Evolutionary conservation across 2,329 filamentous ascomycete genomes (phyloP).

Genomic region (Trichoderma guizhouense): DNA sequence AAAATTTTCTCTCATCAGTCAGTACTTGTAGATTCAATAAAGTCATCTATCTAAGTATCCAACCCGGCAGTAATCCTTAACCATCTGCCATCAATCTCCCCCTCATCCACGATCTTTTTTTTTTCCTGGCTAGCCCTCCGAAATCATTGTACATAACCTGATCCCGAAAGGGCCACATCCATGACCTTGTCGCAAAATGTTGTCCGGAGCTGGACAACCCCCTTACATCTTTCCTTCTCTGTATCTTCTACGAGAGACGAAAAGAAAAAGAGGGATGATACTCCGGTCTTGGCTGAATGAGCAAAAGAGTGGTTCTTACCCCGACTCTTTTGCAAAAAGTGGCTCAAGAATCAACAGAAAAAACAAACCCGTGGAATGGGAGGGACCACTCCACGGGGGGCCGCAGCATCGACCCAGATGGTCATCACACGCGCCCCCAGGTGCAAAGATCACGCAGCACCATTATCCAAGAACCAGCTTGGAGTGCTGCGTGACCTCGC

Average conservation of each 20-base stretch:
- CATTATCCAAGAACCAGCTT: conserved; percentile 44
- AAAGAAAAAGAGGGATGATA: conserved; percentile 12
- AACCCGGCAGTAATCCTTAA: conserved; percentile 16
- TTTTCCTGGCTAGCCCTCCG: conserved; percentile 32
- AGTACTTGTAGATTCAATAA: conserved; percentile 46
- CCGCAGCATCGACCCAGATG: conserved; percentile 53
- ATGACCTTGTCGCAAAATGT: conserved; percentile 22
- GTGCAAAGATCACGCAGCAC: conserved; percentile 21
- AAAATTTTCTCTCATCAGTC: not conserved
- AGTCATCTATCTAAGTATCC: conserved; percentile 42
- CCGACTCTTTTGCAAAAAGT: not conserved
- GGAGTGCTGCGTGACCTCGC: conserved; percentile 28
- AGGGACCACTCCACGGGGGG: conserved; percentile 38
- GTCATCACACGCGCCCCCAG: conserved; percentile 30
- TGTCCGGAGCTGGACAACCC: conserved; percentile 25
- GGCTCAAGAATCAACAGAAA: conserved; percentile 33
- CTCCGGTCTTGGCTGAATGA: conserved; percentile 24
- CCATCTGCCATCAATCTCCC: conserved; percentile 25
- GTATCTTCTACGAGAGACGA: conserved; percentile 17
- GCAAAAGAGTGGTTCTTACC: not conserved
- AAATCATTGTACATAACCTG: conserved; percentile 27
- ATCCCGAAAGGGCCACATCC: conserved; percentile 30
- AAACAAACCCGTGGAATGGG: conserved; percentile 31
- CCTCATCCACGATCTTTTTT: conserved; percentile 24
- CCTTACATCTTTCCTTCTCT: conserved; percentile 2